A percentile compares a stretch with the other conserved stretches of the same genome.
phyloP scores from a whole-genome alignment of 805 yeast genomes.

The Sugiyamaella americana region DNA sequence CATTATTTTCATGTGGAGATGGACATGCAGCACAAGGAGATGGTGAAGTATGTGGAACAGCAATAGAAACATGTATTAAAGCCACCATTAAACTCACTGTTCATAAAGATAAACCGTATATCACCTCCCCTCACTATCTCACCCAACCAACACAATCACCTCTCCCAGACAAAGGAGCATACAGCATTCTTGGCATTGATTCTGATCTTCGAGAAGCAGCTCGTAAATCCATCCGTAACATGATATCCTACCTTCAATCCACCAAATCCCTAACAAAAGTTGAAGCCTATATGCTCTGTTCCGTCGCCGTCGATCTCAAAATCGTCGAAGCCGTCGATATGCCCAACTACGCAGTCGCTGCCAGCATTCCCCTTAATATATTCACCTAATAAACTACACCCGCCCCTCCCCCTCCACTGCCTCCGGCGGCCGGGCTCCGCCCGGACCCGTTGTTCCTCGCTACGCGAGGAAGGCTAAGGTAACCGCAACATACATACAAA shows the following conservation, averaged over 20 bases:
- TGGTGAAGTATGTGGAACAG: conserved; percentile 16
- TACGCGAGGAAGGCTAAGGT: background rate
- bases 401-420: background rate
- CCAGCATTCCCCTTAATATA: conserved; percentile 9
- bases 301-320: conserved; percentile 13
- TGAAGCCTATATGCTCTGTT: conserved; percentile 13
- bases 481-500: background rate
- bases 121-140: conserved; percentile 9
- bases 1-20: conserved; percentile 15
- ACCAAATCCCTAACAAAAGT: conserved; percentile 4
- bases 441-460: background rate
- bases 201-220: conserved; percentile 11
- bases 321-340: conserved; percentile 14
- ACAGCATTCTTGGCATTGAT: conserved; percentile 11
- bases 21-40: conserved; percentile 17
- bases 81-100: conserved; percentile 11
- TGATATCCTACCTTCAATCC: conserved; percentile 9
- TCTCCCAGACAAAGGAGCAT: conserved; percentile 11
- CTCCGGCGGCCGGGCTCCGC: background rate
- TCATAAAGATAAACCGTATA: conserved; percentile 8
- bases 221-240: conserved; percentile 8
- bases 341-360: conserved; percentile 14
- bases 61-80: conserved; percentile 11
- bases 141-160: conserved; percentile 3
- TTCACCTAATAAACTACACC: conserved; percentile 32